These are phyloP conservation scores for Hibiscus trionum DNA, from an alignment of 345 rosid genomes.

Conservation along the genomic window DNA sequence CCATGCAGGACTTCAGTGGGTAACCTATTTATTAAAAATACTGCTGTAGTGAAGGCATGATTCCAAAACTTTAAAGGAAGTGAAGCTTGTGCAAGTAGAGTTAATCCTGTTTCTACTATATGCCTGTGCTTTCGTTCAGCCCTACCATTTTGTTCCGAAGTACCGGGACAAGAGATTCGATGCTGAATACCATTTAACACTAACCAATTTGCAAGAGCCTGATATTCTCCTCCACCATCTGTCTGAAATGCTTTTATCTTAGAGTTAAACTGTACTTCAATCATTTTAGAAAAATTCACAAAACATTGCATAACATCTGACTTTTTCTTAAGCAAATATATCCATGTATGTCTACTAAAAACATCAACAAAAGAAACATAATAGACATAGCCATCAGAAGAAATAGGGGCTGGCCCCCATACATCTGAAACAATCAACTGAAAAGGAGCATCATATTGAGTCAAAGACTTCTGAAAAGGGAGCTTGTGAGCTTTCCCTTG, in stretches of 20 bases:
- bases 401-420: background rate
- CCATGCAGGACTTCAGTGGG: background rate
- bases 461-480: background rate
- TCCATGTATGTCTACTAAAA: background rate
- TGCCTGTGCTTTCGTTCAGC: background rate
- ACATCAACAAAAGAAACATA: background rate
- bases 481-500: background rate
- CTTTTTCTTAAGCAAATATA: background rate
- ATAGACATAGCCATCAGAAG: fast-evolving
- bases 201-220: background rate
- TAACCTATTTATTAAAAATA: too few relatives aligned
- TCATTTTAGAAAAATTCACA: too few relatives aligned
- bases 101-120: background rate
- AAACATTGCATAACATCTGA: background rate
- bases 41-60: too few relatives aligned
- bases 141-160: background rate
- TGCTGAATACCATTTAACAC: background rate
- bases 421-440: background rate
- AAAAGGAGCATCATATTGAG: background rate
- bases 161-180: background rate
- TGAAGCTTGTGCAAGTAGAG: background rate
- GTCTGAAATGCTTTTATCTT: background rate
- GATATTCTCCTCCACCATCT: background rate
- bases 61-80: too few relatives aligned
- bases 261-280: background rate